phyloP scores from a whole-genome alignment of 176 grass and related monocot species.

The Rhipidocladum racemiflorum region DNA sequence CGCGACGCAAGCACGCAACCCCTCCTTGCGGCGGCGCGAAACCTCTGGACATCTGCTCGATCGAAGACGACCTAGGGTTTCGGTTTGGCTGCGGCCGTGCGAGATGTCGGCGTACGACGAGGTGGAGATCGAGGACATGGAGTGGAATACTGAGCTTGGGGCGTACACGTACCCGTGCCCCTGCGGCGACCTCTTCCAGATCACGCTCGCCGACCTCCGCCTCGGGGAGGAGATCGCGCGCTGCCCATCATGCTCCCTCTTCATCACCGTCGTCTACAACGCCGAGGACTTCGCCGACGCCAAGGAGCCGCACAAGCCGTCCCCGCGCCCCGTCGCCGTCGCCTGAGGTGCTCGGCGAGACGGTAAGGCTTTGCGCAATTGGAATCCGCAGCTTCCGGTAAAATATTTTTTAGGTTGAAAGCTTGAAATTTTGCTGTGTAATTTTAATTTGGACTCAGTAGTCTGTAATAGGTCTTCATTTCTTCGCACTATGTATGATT shows the following conservation, averaged over 20 bases:
- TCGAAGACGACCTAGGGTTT: conserved; percentile 36
- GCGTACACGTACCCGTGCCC: conserved; percentile 96
- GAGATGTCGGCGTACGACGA: conserved; percentile 94
- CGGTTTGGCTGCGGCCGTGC: not conserved
- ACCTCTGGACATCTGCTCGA: not conserved
- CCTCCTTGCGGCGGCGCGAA: conserved; percentile 21
- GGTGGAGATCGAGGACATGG: conserved; percentile 99
- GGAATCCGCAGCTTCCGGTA: not conserved
- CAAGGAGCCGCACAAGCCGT: conserved; percentile 54
- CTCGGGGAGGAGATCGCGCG: conserved; percentile 88
- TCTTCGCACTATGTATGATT: not conserved
- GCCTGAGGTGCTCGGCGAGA: conserved; percentile 39
- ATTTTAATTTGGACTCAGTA: not conserved
- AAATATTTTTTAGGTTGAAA: not conserved
- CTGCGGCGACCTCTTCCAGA: conserved; percentile 95
- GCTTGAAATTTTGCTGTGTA: not conserved
- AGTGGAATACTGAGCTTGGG: conserved; percentile 74
- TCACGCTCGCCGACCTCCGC: conserved; percentile 85
- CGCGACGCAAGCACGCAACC: not conserved
- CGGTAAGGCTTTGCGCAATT: conserved; percentile 13
- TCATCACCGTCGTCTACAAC: conserved; percentile 94
- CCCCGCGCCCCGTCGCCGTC: conserved; percentile 54
- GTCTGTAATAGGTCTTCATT: not conserved
- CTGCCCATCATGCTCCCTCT: conserved; percentile 93
- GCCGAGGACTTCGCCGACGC: conserved; percentile 72